These are phyloP conservation scores for Aspergillus brunneoviolaceus DNA, from an alignment of 2,329 filamentous ascomycete genomes.

Conservation along the genomic window DNA sequence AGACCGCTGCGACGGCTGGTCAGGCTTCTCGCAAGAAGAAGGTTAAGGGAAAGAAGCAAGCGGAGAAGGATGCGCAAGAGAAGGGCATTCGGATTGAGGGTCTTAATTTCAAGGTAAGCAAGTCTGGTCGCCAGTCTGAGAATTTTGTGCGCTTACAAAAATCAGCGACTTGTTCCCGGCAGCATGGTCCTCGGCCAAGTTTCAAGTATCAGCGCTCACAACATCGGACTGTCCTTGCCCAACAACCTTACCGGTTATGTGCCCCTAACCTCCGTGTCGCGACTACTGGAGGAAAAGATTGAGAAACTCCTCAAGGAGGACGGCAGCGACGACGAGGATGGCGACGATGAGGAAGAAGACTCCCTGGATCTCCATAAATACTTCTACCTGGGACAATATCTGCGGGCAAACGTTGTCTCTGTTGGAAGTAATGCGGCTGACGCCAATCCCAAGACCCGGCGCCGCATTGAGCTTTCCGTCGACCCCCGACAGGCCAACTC, in stretches of 20 bases:
- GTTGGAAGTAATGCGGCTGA: constrained; percentile 59
- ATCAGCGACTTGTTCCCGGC: constrained; percentile 76
- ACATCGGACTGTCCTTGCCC: constrained; percentile 78
- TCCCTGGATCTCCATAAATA: constrained; percentile 69
- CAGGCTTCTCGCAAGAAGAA: constrained; percentile 43
- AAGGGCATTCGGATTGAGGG: constrained; percentile 73
- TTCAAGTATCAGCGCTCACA: constrained; percentile 73
- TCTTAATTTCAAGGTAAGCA: constrained; percentile 78
- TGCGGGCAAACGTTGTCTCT: constrained; percentile 79
- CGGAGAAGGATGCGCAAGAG: constrained; percentile 52
- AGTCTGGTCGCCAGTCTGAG: background rate
- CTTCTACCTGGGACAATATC: constrained; percentile 81
- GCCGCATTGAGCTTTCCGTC: constrained; percentile 82
- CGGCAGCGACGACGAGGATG: constrained; percentile 55
- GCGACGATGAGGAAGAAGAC: constrained; percentile 49
- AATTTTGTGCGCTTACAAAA: constrained; percentile 31
- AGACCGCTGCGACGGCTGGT: constrained; percentile 31
- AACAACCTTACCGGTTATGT: constrained; percentile 92
- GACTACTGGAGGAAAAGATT: constrained; percentile 71
- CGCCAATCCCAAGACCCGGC: constrained; percentile 65
- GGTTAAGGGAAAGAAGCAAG: constrained; percentile 51
- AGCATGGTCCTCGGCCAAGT: constrained; percentile 87
- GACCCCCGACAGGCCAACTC: constrained; percentile 76
- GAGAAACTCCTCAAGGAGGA: constrained; percentile 65
- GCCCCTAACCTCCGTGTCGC: constrained; percentile 87